A percentile compares a stretch with the other conserved stretches of the same genome.
Conservation (phyloP, 164 flowering plant species). For the Umbilicus rupestris region DNA sequence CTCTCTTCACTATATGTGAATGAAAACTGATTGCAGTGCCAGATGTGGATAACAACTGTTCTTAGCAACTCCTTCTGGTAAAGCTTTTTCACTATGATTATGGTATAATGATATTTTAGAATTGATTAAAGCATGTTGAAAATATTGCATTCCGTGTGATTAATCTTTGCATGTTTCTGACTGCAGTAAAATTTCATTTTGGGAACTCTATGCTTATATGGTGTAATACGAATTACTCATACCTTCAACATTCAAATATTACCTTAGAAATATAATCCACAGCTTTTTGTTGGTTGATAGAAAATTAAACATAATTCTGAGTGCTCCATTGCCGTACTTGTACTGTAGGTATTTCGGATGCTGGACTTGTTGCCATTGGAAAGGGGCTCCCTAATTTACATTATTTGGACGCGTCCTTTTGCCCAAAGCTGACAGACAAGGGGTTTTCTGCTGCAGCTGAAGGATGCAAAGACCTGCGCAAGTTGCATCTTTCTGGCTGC, state of each 20-base stretch:
- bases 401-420: constrained; percentile 68
- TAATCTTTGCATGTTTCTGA: neutral
- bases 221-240: neutral
- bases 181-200: neutral
- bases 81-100: neutral
- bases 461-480: constrained; percentile 55
- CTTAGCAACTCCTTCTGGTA: neutral
- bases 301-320: neutral
- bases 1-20: too few species aligned
- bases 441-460: constrained; percentile 62
- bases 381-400: constrained; percentile 48
- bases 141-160: neutral
- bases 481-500: constrained; percentile 66
- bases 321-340: neutral
- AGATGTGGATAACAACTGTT: too few species aligned
- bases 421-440: constrained; percentile 77
- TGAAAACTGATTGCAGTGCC: too few species aligned
- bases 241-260: neutral
- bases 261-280: too few species aligned
- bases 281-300: neutral
- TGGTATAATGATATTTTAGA: neutral
- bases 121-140: neutral
- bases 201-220: neutral
- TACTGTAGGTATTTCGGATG: constrained; percentile 72
- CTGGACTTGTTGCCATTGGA: constrained; percentile 61